Evolutionary conservation across 73 alveolate genomes (phyloP).

Genomic region (Urostyla sp.): DNA sequence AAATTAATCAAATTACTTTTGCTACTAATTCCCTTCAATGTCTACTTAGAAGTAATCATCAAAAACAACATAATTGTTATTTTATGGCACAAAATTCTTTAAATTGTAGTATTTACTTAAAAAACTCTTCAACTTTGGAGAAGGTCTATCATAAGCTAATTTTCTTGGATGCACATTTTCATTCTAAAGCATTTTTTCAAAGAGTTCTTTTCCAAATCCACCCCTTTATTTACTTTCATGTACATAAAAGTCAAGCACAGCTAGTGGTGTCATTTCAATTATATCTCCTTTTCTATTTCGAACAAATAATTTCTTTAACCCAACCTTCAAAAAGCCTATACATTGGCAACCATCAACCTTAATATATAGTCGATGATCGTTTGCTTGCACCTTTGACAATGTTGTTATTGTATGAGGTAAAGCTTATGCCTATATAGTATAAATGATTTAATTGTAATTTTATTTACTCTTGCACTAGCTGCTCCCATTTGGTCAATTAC

Average conservation of each 20-base stretch:
- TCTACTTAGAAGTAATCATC: slow-evolving; percentile 83
- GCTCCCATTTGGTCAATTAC: slow-evolving; percentile 81
- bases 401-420: slow-evolving; percentile 74
- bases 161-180: slow-evolving; percentile 78
- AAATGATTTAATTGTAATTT: background rate
- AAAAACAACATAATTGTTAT: slow-evolving; percentile 93
- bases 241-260: slow-evolving; percentile 92
- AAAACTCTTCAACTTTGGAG: slow-evolving; percentile 86
- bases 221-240: slow-evolving; percentile 86
- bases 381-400: slow-evolving; percentile 63
- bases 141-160: slow-evolving; percentile 87
- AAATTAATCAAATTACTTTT: too few species aligned
- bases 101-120: slow-evolving; percentile 91
- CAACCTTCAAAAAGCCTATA: slow-evolving; percentile 86
- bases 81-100: slow-evolving; percentile 87
- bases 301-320: slow-evolving; percentile 79
- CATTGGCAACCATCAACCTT: slow-evolving; percentile 9
- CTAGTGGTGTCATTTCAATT: slow-evolving; percentile 80
- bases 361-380: slow-evolving; percentile 37
- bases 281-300: slow-evolving; percentile 76
- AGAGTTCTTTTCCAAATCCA: slow-evolving; percentile 86
- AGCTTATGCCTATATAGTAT: slow-evolving; percentile 55
- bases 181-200: slow-evolving; percentile 74
- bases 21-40: background rate
- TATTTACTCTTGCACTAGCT: slow-evolving; percentile 67